Conservation (phyloP, 441 rosid genomes). For the Gossypium gossypioides region DNA sequence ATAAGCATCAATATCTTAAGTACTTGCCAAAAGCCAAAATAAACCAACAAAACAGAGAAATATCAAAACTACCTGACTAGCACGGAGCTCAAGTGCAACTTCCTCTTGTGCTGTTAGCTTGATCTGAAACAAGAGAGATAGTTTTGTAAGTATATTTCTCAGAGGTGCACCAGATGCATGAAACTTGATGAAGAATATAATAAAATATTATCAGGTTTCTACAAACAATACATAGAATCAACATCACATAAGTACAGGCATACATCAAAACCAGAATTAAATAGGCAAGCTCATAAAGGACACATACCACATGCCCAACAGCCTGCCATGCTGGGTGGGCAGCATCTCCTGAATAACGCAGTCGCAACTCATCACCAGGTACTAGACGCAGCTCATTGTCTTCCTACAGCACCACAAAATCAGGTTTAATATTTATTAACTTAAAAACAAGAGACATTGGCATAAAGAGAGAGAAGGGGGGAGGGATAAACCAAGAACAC, state of each 20-base stretch:
- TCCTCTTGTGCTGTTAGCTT: constrained; percentile 97
- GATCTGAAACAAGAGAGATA: constrained; percentile 39
- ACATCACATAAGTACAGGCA: neutral
- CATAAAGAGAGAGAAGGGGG: neutral
- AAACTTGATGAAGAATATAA: neutral
- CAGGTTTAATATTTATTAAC: constrained; percentile 2
- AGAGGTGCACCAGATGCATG: neutral
- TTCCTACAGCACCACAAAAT: constrained; percentile 44
- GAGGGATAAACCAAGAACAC: neutral
- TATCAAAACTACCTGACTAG: constrained; percentile 60
- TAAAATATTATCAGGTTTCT: neutral
- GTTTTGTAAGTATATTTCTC: neutral
- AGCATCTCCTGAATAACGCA: constrained; percentile 94
- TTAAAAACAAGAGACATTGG: neutral
- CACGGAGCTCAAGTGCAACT: constrained; percentile 96
- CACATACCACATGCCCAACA: constrained; percentile 94
- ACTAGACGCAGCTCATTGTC: constrained; percentile 94
- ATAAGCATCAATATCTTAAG: neutral
- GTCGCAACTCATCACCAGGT: constrained; percentile 90
- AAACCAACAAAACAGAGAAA: neutral
- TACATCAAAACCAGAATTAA: neutral
- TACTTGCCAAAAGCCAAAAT: neutral
- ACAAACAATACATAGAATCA: neutral
- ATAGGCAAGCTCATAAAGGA: constrained; percentile 15
- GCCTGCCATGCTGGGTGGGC: constrained; percentile 97